Conservation (phyloP, 2,329 filamentous ascomycete genomes). For the Nothophoma quercina region DNA sequence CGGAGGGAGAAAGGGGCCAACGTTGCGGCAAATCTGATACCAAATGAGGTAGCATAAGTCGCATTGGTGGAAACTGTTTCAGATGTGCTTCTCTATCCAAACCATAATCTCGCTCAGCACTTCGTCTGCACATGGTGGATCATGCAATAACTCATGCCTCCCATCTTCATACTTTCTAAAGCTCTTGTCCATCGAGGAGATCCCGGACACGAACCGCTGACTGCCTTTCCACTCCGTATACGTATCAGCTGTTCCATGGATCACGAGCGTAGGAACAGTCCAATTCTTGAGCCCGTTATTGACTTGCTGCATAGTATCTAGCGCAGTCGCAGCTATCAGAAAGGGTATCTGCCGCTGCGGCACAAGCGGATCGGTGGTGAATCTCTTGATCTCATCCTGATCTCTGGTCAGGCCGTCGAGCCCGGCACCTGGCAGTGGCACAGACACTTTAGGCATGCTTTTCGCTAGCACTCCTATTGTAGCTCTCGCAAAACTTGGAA, state of each 20-base stretch:
- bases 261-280: slow-evolving; percentile 10
- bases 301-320: slow-evolving; percentile 7
- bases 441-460: neutral
- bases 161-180: slow-evolving; percentile 10
- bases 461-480: neutral
- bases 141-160: slow-evolving; percentile 17
- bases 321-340: slow-evolving; percentile 9
- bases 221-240: slow-evolving; percentile 17
- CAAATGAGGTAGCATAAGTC: neutral
- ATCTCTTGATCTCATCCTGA: slow-evolving; percentile 1
- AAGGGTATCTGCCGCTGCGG: slow-evolving; percentile 6
- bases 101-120: slow-evolving; percentile 3
- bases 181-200: slow-evolving; percentile 1
- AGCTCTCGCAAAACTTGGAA: neutral
- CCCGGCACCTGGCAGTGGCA: neutral
- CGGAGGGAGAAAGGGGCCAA: no score
- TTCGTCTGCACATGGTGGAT: slow-evolving; percentile 5
- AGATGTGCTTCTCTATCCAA: slow-evolving; percentile 1
- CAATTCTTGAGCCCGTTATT: neutral
- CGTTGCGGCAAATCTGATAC: no score
- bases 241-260: slow-evolving; percentile 14
- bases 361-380: neutral
- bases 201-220: slow-evolving; percentile 5
- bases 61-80: neutral
- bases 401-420: slow-evolving; percentile 10